Evolutionary conservation across 1,284 basidiomycete species (phyloP), one percentile per base, ranked within the genome.

Genomic region (Ceratobasidium sp.): DNA sequence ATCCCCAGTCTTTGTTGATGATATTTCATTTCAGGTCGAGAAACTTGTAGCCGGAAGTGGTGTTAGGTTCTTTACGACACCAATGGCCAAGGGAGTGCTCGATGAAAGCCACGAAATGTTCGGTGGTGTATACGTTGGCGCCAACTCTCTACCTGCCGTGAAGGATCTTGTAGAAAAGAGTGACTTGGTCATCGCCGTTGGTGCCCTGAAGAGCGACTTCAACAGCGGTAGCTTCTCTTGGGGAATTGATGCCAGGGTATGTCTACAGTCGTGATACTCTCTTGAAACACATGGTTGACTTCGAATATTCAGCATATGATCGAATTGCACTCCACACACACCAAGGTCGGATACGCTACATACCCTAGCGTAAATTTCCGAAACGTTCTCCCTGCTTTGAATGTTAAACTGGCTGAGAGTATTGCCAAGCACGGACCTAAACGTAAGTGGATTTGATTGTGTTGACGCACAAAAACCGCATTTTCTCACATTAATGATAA

Each of bases 1-100:
- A 45, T 30, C 8, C 28, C 10, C 10, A 39, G 16, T 12, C 48
- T 30, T 16, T 23, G 28, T 39, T 12, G 1, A 45, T 67, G 4
- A 67, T 26, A 41, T 5, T 48, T 1, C n/a, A 21, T 28, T 3
- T 26, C 23, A 67, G 78, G 83, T 92, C 3, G 83, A 86, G 58
- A 87, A 93, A 59, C 84, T 98, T 45, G 82, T 93, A 62, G 82
- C 86, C 72, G 84, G 84, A 59, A 93, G 92, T 6, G 87, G 87
- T 4, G 92, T 92, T 81, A 88, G 80, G 58, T 94, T 57, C 91
- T 96, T 71, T 90, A 90, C 88, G 16, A 87, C 94, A 0, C 94
- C 94, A 0, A 96, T 97, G 95, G 96, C 94, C 50, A 97, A 97
- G 81, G 88, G 90, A 0, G 85, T 90, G 0, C 82, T 97, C 14